Evolutionary conservation across 495 filamentous ascomycete genomes (phyloP).

Genomic region (Neurospora sp.): DNA sequence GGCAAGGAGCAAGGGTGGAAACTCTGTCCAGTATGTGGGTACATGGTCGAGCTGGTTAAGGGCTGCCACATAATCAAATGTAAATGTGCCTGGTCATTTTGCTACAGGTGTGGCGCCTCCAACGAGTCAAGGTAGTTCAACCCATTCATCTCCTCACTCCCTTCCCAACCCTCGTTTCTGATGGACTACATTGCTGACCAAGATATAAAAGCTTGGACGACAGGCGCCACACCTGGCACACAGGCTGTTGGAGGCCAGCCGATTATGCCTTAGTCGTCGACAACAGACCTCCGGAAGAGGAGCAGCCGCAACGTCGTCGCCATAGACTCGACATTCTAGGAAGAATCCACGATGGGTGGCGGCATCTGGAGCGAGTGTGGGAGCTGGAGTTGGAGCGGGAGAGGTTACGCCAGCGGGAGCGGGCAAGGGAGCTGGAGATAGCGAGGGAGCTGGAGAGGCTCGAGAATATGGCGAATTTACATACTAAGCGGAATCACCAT

Average conservation of each 20-base stretch:
- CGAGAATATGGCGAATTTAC: background rate
- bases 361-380: background rate
- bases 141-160: background rate
- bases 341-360: background rate
- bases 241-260: background rate
- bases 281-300: background rate
- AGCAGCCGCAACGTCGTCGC: background rate
- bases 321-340: background rate
- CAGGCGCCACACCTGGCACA: background rate
- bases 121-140: background rate
- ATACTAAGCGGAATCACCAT: background rate
- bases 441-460: background rate
- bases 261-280: background rate
- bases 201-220: background rate
- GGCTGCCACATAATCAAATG: conserved; percentile 3
- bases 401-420: background rate
- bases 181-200: background rate
- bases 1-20: conserved; percentile 3
- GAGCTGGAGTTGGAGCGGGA: background rate
- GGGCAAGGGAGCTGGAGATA: background rate
- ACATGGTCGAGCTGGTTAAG: background rate
- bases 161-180: background rate
- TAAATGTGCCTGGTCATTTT: conserved; percentile 2
- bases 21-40: background rate
- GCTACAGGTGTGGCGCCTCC: background rate